phyloP scores from a whole-genome alignment of 169 alveolate species.

The Plasmodium sp. region DNA sequence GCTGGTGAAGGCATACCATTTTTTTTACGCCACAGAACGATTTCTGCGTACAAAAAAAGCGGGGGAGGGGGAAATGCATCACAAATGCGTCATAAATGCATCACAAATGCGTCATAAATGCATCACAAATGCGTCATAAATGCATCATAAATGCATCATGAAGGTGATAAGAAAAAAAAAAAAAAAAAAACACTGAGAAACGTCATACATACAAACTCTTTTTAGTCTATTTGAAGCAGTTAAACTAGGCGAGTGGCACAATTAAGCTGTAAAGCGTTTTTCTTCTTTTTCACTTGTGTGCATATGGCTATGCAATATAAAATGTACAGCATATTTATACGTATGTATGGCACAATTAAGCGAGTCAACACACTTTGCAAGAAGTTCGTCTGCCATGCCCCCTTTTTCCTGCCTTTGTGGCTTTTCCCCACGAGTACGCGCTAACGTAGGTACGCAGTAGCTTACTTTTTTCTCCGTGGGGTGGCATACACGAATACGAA shows the following conservation, averaged over 20 bases:
- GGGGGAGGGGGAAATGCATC: background rate
- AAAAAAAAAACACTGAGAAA: background rate
- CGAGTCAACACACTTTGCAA: background rate
- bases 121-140: background rate
- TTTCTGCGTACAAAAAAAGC: background rate
- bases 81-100: background rate
- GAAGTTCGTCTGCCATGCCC: background rate
- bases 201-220: background rate
- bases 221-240: constrained; percentile 1
- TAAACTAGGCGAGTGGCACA: background rate
- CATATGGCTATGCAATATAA: background rate
- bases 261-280: background rate
- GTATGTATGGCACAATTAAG: background rate
- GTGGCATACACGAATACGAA: background rate
- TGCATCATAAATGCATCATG: background rate
- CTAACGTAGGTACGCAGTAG: background rate
- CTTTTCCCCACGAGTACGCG: background rate
- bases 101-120: background rate
- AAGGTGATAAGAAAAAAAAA: background rate
- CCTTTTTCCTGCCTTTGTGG: background rate
- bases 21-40: background rate
- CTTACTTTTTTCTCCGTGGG: background rate
- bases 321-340: background rate
- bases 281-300: constrained; percentile 2
- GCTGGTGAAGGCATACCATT: background rate